Conservation (phyloP, 208 protist genomes). For the Leishmania martiniquensis region DNA sequence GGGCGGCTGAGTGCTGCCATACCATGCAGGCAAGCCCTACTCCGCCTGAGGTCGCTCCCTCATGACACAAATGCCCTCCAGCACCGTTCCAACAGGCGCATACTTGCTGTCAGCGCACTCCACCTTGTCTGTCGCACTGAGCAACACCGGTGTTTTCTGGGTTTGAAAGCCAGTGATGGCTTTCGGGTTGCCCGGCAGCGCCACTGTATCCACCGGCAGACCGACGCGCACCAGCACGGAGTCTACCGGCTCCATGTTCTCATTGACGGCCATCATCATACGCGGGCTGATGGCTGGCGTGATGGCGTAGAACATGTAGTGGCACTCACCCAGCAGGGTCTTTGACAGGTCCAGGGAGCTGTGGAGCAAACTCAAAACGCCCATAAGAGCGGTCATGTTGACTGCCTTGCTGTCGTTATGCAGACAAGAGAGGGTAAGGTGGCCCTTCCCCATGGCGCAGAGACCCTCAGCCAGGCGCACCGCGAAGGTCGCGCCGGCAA, state of each 20-base stretch:
- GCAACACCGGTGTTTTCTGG: conserved; percentile 98
- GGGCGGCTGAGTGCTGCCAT: not conserved
- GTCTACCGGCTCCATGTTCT: conserved; percentile 92
- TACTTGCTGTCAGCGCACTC: conserved; percentile 97
- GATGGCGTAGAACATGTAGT: conserved; percentile 98
- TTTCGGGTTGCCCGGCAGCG: conserved; percentile 98
- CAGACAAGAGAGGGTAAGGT: conserved; percentile 96
- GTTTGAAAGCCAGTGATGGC: conserved; percentile 99
- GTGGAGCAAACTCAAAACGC: conserved; percentile 94
- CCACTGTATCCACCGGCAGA: conserved; percentile 96
- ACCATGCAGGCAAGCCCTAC: not conserved
- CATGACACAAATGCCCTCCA: conserved; percentile 91
- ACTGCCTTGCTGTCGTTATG: conserved; percentile 93
- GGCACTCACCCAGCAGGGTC: conserved; percentile 93
- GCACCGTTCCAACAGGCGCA: conserved; percentile 58
- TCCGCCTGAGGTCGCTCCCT: conserved; percentile 59
- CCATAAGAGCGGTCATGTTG: conserved; percentile 88
- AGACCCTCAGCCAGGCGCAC: conserved; percentile 95
- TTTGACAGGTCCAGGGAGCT: conserved; percentile 92
- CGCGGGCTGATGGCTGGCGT: conserved; percentile 94
- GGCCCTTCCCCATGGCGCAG: conserved; percentile 98
- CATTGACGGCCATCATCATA: conserved; percentile 98
- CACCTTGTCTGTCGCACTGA: conserved; percentile 96
- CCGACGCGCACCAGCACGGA: conserved; percentile 93
- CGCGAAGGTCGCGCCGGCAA: conserved; percentile 76